Evolutionary conservation across 805 yeast genomes (phyloP).

Genomic region (Barnettozyma sucrosica): DNA sequence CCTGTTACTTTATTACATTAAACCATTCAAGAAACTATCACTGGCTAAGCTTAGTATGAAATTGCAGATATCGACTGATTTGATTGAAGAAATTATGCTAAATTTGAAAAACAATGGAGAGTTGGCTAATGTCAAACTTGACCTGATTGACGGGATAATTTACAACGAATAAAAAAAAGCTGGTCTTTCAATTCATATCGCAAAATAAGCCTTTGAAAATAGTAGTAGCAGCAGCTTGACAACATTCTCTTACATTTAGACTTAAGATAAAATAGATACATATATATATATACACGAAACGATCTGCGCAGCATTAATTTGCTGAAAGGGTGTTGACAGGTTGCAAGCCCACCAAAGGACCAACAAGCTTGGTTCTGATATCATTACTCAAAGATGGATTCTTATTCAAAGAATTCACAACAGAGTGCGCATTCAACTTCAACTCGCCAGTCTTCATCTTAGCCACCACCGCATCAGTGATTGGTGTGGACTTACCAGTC

Average conservation of each 20-base stretch:
- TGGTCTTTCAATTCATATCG: background rate
- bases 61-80: slow-evolving; percentile 14
- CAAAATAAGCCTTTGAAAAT: too few species aligned
- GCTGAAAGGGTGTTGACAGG: slow-evolving; percentile 22
- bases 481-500: slow-evolving; percentile 13
- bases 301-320: too few species aligned
- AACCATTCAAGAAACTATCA: slow-evolving; percentile 24
- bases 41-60: slow-evolving; percentile 15
- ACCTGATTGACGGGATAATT: slow-evolving; percentile 23
- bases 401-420: slow-evolving; percentile 22
- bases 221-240: background rate
- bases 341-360: slow-evolving; percentile 25
- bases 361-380: slow-evolving; percentile 22
- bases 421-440: slow-evolving; percentile 23
- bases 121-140: slow-evolving; percentile 19
- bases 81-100: slow-evolving; percentile 23
- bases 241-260: too few species aligned
- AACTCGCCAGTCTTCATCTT: slow-evolving; percentile 17
- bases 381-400: slow-evolving; percentile 19
- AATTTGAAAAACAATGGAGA: slow-evolving; percentile 20
- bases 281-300: background rate
- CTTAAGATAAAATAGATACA: too few species aligned
- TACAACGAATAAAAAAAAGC: slow-evolving; percentile 13
- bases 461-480: slow-evolving; percentile 5
- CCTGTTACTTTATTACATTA: slow-evolving; percentile 24